A percentile compares a stretch with the other conserved stretches of the same genome.
Conservation (phyloP, 2,329 filamentous ascomycete genomes). For the Microdochium nivale region DNA sequence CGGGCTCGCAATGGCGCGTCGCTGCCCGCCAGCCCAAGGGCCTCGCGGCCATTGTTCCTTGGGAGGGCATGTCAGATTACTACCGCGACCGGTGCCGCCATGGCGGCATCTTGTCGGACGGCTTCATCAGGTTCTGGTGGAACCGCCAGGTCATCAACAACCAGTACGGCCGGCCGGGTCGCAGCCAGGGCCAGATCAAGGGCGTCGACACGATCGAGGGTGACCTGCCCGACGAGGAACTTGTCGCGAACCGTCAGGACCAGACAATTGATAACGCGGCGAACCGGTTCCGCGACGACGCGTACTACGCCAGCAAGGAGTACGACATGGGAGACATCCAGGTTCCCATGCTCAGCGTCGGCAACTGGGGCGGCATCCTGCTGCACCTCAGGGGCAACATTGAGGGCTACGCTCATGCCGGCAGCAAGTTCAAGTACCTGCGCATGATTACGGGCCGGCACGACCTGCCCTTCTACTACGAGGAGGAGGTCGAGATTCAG, state of each 20-base stretch:
- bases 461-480: slow-evolving; percentile 65
- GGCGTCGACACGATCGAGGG: slow-evolving; percentile 47
- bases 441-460: slow-evolving; percentile 63
- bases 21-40: slow-evolving; percentile 37
- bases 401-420: slow-evolving; percentile 53
- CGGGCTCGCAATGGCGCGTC: slow-evolving; percentile 38
- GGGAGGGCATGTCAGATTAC: slow-evolving; percentile 46
- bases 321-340: slow-evolving; percentile 57
- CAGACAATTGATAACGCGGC: slow-evolving; percentile 35
- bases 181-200: slow-evolving; percentile 7
- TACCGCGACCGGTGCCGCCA: slow-evolving; percentile 51
- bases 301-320: slow-evolving; percentile 57
- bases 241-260: slow-evolving; percentile 37
- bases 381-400: slow-evolving; percentile 63
- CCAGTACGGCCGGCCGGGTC: slow-evolving; percentile 49
- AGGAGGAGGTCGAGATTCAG: slow-evolving; percentile 60
- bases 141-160: slow-evolving; percentile 57
- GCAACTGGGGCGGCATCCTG: slow-evolving; percentile 63
- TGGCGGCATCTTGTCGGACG: slow-evolving; percentile 51
- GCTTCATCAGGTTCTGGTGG: slow-evolving; percentile 59
- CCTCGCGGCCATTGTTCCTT: slow-evolving; percentile 37
- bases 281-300: slow-evolving; percentile 51
- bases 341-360: slow-evolving; percentile 58
- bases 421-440: slow-evolving; percentile 60
- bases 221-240: slow-evolving; percentile 42